phyloP scores from a whole-genome alignment of 176 grass and related monocot species.

The Thalia dealbata region DNA sequence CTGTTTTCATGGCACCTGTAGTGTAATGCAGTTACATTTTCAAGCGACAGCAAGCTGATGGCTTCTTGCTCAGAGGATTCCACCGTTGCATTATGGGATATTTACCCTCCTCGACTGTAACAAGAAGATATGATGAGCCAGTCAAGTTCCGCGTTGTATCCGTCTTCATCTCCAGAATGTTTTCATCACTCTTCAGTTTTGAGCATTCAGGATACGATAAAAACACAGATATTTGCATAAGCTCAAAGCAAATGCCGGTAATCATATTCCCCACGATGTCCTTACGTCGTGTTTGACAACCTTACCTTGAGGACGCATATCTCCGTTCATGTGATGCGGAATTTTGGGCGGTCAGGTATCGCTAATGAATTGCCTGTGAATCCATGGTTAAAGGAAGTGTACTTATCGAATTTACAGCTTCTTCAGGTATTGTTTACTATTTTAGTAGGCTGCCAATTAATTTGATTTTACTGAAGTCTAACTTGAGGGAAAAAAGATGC shows the following conservation, averaged over 20 bases:
- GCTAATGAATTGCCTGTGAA: neutral
- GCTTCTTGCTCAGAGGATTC: constrained; percentile 82
- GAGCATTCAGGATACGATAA: neutral
- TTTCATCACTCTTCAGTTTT: neutral
- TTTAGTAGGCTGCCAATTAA: neutral
- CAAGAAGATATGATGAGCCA: neutral
- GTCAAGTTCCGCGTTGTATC: neutral
- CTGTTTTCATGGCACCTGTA: constrained; percentile 13
- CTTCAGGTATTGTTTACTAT: neutral
- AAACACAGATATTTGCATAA: too few relatives aligned
- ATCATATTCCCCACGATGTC: neutral
- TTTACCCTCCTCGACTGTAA: constrained; percentile 43
- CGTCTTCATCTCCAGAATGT: neutral
- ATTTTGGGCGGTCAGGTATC: too few relatives aligned
- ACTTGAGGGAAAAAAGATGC: too few relatives aligned
- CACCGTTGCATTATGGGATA: constrained; percentile 64
- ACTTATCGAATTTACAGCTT: neutral
- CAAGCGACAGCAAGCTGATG: constrained; percentile 64
- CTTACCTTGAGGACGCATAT: neutral
- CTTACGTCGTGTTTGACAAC: neutral
- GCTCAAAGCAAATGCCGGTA: neutral
- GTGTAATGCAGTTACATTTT: constrained; percentile 76
- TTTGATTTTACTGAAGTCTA: neutral
- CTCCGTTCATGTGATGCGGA: too few relatives aligned
- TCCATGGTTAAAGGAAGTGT: neutral